These are phyloP conservation scores for Jasminum sambac DNA, from an alignment of 257 asterid species.

Conservation along the genomic window DNA sequence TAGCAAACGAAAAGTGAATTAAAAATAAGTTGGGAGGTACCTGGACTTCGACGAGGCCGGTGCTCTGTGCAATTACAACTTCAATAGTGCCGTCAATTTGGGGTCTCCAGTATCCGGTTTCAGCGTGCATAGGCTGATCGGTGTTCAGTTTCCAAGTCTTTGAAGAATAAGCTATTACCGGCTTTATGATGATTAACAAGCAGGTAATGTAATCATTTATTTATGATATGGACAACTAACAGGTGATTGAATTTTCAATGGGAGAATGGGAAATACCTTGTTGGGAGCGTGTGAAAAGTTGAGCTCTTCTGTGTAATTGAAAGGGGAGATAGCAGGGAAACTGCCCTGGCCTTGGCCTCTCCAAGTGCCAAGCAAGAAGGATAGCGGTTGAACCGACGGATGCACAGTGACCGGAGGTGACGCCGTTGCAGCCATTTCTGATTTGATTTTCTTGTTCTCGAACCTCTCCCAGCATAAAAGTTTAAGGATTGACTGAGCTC, in stretches of 20 bases:
- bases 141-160: conserved; percentile 66
- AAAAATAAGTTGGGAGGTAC: too few species aligned
- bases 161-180: conserved; percentile 62
- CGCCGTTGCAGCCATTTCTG: conserved; percentile 17
- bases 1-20: too few species aligned
- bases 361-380: conserved; percentile 69
- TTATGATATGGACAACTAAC: too few species aligned
- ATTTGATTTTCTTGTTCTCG: background rate
- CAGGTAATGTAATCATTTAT: background rate
- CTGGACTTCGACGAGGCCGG: conserved; percentile 76
- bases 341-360: conserved; percentile 60
- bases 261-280: conserved; percentile 37
- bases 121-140: conserved; percentile 72
- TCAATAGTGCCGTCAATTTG: conserved; percentile 63
- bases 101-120: conserved; percentile 71
- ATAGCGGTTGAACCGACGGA: conserved; percentile 51
- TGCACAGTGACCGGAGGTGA: conserved; percentile 36
- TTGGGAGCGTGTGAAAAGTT: conserved; percentile 55
- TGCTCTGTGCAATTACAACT: conserved; percentile 78
- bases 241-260: background rate
- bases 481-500: too few species aligned
- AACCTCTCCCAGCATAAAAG: too few species aligned
- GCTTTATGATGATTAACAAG: conserved; percentile 30
- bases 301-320: conserved; percentile 59
- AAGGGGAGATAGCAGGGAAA: conserved; percentile 64